These are phyloP conservation scores for Cicer arietinum DNA, from an alignment of 306 rosid genomes.

Conservation along the genomic window DNA sequence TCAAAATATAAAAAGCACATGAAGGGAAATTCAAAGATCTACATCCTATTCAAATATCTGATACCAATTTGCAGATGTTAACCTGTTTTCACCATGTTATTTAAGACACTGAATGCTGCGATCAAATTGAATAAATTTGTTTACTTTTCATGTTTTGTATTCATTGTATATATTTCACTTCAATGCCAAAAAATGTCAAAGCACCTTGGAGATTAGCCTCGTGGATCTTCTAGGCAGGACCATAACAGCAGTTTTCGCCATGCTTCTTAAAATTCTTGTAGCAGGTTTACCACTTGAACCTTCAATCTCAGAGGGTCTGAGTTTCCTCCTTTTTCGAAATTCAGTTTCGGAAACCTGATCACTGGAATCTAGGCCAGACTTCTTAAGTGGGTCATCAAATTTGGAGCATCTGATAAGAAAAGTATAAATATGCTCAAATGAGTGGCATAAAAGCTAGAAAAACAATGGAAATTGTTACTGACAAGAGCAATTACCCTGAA, in stretches of 20 bases:
- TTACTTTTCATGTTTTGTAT: background rate
- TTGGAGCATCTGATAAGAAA: slow-evolving; percentile 67
- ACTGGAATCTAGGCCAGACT: slow-evolving; percentile 46
- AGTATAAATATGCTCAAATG: slow-evolving; percentile 37
- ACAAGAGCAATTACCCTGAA: slow-evolving; percentile 60
- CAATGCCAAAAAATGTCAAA: slow-evolving; percentile 33
- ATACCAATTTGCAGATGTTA: background rate
- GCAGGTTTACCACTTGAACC: slow-evolving; percentile 44
- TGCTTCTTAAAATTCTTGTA: slow-evolving; percentile 64
- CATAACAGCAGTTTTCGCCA: slow-evolving; percentile 39
- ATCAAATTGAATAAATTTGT: background rate
- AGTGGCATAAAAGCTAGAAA: slow-evolving; percentile 33
- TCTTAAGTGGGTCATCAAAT: slow-evolving; percentile 52
- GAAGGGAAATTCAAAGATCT: slow-evolving; percentile 14
- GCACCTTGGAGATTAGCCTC: slow-evolving; percentile 60
- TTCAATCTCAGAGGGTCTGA: slow-evolving; percentile 44
- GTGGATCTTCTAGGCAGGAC: slow-evolving; percentile 62
- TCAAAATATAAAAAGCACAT: slow-evolving; percentile 1
- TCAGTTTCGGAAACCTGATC: slow-evolving; percentile 47
- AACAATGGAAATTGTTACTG: slow-evolving; percentile 17
- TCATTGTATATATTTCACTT: background rate
- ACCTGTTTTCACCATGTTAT: slow-evolving; percentile 23
- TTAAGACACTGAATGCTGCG: background rate
- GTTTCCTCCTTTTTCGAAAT: slow-evolving; percentile 56
- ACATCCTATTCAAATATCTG: slow-evolving; percentile 29